Evolutionary conservation across 352 stramenopile species (phyloP), one percentile per base, ranked within the genome.

Genomic region (Phytophthora vignae): DNA sequence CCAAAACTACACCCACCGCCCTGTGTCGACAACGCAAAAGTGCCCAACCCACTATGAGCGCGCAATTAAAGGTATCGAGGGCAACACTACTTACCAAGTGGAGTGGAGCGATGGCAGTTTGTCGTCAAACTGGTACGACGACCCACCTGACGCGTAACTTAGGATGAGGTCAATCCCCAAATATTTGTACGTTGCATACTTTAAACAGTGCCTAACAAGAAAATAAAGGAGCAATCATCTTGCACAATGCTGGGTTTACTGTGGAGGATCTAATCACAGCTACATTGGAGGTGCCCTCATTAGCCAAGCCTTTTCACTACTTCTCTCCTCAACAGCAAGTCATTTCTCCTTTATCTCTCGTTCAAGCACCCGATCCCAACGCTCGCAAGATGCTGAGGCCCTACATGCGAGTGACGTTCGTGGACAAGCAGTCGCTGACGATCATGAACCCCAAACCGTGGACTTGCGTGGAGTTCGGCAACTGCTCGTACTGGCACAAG

Each of bases 391-490:
- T 63, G 31, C 22, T 49, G 21, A 54, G 29, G 25, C 61, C 61
- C 40, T 57, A 52, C 10, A 22, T 69, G 40, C 38, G 40, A 2
- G 29, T 69, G 14, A 21, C 42, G 0, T 54, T 69, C 31, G 42
- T 44, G 14, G 31, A 33, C 17, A 25, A 22, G 14, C 46, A 27
- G 38, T 14, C 33, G 12, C 8, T 69, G 53, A 63, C 53, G 4
- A 63, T 56, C 62, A 49, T 46, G 19, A 69, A 63, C 7, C 62
- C 62, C 0, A 38, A 22, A 19, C 3, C 29, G n/a, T 67, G 50
- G 49, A 42, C 36, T 2, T 71, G 64, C 27, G 22, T 71, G 21
- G 19, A 71, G n/a, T 52, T 71, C 57, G 36, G 49, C 29, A 55
- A n/a, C 19, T 71, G 64, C 19, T 57, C 38, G 7, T 57, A 71